Conservation (phyloP, 495 filamentous ascomycete genomes). For the Cenococcum geophilum region DNA sequence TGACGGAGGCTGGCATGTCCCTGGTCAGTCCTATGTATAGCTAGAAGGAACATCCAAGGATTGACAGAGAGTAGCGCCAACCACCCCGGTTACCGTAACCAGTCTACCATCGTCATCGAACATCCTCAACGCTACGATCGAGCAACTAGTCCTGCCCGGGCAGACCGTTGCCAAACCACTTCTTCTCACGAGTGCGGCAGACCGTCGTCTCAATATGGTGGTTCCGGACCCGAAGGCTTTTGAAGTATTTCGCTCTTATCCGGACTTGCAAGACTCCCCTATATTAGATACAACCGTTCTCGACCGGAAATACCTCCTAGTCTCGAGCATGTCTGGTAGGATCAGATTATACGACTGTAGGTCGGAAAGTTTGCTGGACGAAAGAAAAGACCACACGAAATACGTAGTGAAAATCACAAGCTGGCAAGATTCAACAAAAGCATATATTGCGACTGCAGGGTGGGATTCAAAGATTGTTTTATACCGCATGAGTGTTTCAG, state of each 20-base stretch:
- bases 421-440: conserved; percentile 32
- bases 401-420: conserved; percentile 54
- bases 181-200: conserved; percentile 49
- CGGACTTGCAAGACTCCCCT: conserved; percentile 53
- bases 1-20: conserved; percentile 44
- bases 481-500: conserved; percentile 38
- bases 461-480: conserved; percentile 58
- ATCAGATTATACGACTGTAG: conserved; percentile 43
- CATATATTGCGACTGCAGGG: conserved; percentile 56
- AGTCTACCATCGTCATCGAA: conserved; percentile 49
- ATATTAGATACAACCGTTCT: conserved; percentile 48
- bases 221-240: conserved; percentile 30
- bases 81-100: conserved; percentile 39
- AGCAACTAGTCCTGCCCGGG: conserved; percentile 32
- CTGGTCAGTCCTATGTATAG: conserved; percentile 40
- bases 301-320: conserved; percentile 39
- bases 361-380: conserved; percentile 41
- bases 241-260: conserved; percentile 31
- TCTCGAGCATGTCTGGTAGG: conserved; percentile 60
- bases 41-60: neutral
- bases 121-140: conserved; percentile 49
- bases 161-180: neutral
- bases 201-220: conserved; percentile 48
- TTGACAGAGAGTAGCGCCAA: conserved; percentile 43
- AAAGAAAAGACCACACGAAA: conserved; percentile 54